Percentiles rank a stretch among this genome's conserved stretches.
Conservation (phyloP, 257 asterid species). For the Verbena officinalis region DNA sequence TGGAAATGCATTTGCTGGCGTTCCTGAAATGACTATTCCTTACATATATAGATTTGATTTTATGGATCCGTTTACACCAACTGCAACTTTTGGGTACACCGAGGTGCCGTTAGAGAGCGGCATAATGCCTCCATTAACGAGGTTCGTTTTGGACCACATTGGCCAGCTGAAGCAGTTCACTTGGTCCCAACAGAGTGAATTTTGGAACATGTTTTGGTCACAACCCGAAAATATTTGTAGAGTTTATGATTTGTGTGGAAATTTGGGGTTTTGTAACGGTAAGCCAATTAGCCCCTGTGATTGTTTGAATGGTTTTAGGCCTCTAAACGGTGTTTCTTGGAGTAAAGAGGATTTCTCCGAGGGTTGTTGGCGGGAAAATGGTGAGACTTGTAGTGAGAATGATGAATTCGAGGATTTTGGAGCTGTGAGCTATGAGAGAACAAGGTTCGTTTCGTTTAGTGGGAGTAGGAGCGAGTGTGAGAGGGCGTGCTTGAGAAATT, state of each 20-base stretch:
- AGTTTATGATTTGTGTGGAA: constrained; percentile 71
- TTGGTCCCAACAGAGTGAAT: constrained; percentile 64
- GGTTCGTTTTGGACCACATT: constrained; percentile 58
- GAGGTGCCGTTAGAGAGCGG: constrained; percentile 64
- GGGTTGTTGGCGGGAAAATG: constrained; percentile 56
- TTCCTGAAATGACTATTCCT: constrained; percentile 77
- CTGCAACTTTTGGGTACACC: constrained; percentile 70
- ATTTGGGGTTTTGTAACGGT: constrained; percentile 62
- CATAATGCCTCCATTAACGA: constrained; percentile 60
- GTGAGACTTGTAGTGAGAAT: constrained; percentile 41
- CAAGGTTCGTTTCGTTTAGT: constrained; percentile 38
- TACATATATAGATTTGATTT: constrained; percentile 67
- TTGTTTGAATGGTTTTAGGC: constrained; percentile 62
- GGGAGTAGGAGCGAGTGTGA: constrained; percentile 62
- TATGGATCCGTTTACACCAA: constrained; percentile 54
- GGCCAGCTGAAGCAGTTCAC: constrained; percentile 76
- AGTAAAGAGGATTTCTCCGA: constrained; percentile 62
- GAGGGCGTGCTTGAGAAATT: constrained; percentile 52
- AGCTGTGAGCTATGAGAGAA: constrained; percentile 48
- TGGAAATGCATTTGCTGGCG: constrained; percentile 62
- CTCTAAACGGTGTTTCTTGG: constrained; percentile 56
- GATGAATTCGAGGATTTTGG: constrained; percentile 73
- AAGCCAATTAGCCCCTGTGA: constrained; percentile 51
- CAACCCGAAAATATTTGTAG: constrained; percentile 70
- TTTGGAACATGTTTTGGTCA: constrained; percentile 80